phyloP scores from a whole-genome alignment of 768 basidiomycete genomes.

The Lactarius akahatsu region DNA sequence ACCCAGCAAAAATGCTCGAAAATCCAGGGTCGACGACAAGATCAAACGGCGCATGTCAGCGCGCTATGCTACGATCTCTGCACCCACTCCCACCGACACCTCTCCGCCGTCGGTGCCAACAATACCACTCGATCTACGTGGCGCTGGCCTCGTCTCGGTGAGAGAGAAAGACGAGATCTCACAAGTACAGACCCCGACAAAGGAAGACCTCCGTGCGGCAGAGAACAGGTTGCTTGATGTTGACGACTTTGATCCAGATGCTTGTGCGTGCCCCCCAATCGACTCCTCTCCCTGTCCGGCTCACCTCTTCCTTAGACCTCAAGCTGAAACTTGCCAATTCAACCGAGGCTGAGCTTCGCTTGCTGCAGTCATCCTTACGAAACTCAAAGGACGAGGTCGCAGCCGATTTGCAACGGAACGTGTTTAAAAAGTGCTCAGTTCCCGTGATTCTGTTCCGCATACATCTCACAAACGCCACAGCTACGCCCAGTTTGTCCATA shows the following conservation, averaged over 20 bases:
- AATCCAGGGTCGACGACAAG: conserved; percentile 71
- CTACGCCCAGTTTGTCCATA: conserved; percentile 94
- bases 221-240: conserved; percentile 65
- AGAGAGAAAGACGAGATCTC: conserved; percentile 52
- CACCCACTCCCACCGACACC: conserved; percentile 67
- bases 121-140: conserved; percentile 46
- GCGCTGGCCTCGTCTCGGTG: conserved; percentile 37
- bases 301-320: conserved; percentile 44
- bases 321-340: conserved; percentile 89
- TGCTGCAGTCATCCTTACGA: conserved; percentile 73
- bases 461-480: conserved; percentile 43
- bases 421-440: conserved; percentile 81
- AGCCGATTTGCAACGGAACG: conserved; percentile 81
- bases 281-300: neutral
- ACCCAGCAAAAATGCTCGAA: conserved; percentile 36
- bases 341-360: conserved; percentile 75
- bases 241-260: conserved; percentile 84
- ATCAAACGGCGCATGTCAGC: conserved; percentile 96
- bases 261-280: conserved; percentile 58
- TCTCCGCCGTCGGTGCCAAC: conserved; percentile 58
- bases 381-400: conserved; percentile 70
- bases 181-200: conserved; percentile 39
- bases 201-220: conserved; percentile 59
- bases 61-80: conserved; percentile 85
- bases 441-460: neutral